A percentile compares a stretch with the other conserved stretches of the same genome.
These are phyloP conservation scores for Cornus controversa DNA, from an alignment of 148 eudicot genomes.

Conservation along the genomic window DNA sequence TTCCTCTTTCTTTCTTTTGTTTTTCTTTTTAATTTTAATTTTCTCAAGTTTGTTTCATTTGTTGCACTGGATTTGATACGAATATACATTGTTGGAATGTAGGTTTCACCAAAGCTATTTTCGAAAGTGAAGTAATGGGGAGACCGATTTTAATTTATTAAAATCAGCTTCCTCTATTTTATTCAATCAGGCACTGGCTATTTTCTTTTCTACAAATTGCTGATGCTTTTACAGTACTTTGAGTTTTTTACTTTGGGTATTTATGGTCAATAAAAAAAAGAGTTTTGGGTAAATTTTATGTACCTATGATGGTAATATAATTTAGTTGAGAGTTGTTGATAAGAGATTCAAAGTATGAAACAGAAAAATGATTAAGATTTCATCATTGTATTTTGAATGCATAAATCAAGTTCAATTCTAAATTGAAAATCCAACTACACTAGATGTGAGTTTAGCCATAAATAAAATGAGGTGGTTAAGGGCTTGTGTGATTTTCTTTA, in stretches of 20 bases:
- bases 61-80: not conserved
- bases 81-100: not conserved
- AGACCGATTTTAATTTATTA: too few species aligned
- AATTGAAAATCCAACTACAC: too few species aligned
- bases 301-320: not conserved
- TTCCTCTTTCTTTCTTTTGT: not conserved
- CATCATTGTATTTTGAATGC: too few species aligned
- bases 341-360: too few species aligned
- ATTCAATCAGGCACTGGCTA: slow-evolving; percentile 3
- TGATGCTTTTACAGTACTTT: not conserved
- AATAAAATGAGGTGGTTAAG: not conserved
- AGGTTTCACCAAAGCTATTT: slow-evolving; percentile 23
- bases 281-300: not conserved
- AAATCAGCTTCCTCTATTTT: not conserved
- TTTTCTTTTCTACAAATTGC: not conserved
- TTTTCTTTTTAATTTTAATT: not conserved
- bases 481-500: too few species aligned
- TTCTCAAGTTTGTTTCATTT: not conserved
- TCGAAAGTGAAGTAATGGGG: slow-evolving; percentile 4
- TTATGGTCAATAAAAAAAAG: slow-evolving; percentile 2
- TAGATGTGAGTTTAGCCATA: too few species aligned
- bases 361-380: not conserved
- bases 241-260: not conserved
- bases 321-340: too few species aligned
- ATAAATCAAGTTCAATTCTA: not conserved